Evolutionary conservation across 2,329 filamentous ascomycete genomes (phyloP).

Genomic region (Erysiphe pulchra): DNA sequence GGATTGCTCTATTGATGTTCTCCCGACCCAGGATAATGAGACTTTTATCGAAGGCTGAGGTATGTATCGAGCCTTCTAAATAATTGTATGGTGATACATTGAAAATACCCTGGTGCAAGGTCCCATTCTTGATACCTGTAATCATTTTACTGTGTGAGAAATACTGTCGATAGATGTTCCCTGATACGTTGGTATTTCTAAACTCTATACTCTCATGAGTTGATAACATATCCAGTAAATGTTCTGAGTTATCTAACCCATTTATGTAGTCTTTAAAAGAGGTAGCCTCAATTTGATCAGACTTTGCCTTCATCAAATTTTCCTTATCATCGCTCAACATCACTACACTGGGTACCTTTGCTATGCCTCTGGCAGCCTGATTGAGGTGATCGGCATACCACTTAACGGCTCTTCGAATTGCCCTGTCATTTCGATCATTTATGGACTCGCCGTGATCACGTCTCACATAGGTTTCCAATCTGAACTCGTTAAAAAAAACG

Average conservation of each 20-base stretch:
- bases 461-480: conserved; percentile 66
- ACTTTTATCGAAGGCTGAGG: conserved; percentile 70
- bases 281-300: conserved; percentile 43
- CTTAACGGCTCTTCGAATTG: conserved; percentile 58
- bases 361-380: conserved; percentile 28
- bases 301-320: conserved; percentile 59
- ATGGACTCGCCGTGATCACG: conserved; percentile 59
- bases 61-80: conserved; percentile 74
- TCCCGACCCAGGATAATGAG: conserved; percentile 75
- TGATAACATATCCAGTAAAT: conserved; percentile 78
- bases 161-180: conserved; percentile 71
- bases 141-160: conserved; percentile 75
- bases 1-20: conserved; percentile 83
- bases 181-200: conserved; percentile 34
- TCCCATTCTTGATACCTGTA: conserved; percentile 71
- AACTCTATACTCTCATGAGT: conserved; percentile 43
- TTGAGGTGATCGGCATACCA: conserved; percentile 77
- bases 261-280: conserved; percentile 57
- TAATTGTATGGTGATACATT: conserved; percentile 97
- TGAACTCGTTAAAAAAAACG: conserved; percentile 97
- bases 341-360: conserved; percentile 47
- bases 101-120: conserved; percentile 83
- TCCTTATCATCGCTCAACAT: conserved; percentile 88
- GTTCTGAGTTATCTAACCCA: conserved; percentile 59
- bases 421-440: conserved; percentile 89